These are phyloP conservation scores for Phoma sp. DNA, from an alignment of 2,329 filamentous ascomycete genomes.

Conservation along the genomic window DNA sequence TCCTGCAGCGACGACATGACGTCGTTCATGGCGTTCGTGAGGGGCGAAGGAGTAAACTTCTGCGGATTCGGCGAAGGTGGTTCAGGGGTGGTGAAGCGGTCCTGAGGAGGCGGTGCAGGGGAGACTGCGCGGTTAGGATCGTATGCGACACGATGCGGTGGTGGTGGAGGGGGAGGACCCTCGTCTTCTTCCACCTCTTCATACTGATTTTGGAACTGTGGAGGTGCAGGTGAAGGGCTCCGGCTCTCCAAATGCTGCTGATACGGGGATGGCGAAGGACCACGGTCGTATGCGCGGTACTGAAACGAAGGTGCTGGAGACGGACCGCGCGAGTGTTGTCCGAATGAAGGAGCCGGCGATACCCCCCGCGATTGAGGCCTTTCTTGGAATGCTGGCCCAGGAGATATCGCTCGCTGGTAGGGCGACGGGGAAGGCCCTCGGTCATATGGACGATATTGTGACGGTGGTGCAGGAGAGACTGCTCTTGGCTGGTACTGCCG, in stretches of 20 bases:
- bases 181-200: constrained; percentile 52
- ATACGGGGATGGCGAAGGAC: constrained; percentile 49
- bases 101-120: constrained; percentile 38
- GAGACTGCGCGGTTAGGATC: constrained; percentile 50
- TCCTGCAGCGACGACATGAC: constrained; percentile 95
- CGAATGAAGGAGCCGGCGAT: constrained; percentile 42
- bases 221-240: constrained; percentile 39
- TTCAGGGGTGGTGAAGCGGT: constrained; percentile 64
- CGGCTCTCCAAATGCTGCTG: constrained; percentile 34
- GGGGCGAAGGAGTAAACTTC: constrained; percentile 77
- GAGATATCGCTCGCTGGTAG: constrained; percentile 42
- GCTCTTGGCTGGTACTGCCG: constrained; percentile 31
- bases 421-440: constrained; percentile 36
- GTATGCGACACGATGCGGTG: constrained; percentile 71
- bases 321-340: constrained; percentile 31
- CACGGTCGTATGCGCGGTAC: constrained; percentile 46
- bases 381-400: constrained; percentile 34
- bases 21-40: constrained; percentile 95
- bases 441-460: constrained; percentile 29
- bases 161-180: constrained; percentile 83
- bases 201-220: constrained; percentile 28
- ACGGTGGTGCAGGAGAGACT: constrained; percentile 38
- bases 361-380: constrained; percentile 31
- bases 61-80: constrained; percentile 63
- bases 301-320: constrained; percentile 46